Conservation (phyloP, 2,329 filamentous ascomycete species). For the Claviceps purpurea region DNA sequence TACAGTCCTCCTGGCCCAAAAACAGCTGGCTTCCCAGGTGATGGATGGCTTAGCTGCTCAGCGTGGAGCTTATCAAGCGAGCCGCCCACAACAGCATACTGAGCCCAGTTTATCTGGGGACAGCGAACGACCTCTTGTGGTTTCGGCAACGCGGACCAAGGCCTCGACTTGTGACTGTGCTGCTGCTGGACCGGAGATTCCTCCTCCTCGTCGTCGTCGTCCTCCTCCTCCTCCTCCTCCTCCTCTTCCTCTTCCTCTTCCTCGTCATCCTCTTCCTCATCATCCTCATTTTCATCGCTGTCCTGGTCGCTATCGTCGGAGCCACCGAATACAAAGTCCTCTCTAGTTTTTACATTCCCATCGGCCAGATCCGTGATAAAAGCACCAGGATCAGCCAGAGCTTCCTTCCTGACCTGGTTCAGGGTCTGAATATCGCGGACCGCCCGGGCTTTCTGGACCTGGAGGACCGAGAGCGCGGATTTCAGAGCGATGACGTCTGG, state of each 20-base stretch:
- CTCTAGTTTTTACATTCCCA: conserved; percentile 38
- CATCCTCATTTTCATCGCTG: conserved; percentile 17
- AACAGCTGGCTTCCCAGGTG: conserved; percentile 36
- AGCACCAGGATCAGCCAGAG: conserved; percentile 54
- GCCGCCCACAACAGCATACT: conserved; percentile 75
- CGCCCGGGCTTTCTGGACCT: conserved; percentile 72
- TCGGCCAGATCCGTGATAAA: conserved; percentile 57
- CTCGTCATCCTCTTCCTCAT: no score
- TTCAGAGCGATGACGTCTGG: conserved; percentile 79
- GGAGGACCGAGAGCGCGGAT: conserved; percentile 73
- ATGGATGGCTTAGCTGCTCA: conserved; percentile 59
- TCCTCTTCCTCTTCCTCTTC: no score
- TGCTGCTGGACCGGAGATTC: conserved; percentile 12
- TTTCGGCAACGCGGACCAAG: conserved; percentile 55
- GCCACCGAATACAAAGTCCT: conserved; percentile 7
- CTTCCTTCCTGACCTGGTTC: conserved; percentile 54
- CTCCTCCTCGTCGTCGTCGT: conserved; percentile 13
- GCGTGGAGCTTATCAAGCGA: conserved; percentile 73
- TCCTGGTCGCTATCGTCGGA: conserved; percentile 17
- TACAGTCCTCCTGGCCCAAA: conserved; percentile 32
- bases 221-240: no score
- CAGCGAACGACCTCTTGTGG: conserved; percentile 74
- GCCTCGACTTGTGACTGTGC: conserved; percentile 10
- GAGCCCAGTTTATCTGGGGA: conserved; percentile 86
- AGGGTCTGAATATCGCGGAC: conserved; percentile 61